These are phyloP conservation scores for Lactarius sanguifluus DNA, from an alignment of 768 basidiomycete species.

Conservation along the genomic window DNA sequence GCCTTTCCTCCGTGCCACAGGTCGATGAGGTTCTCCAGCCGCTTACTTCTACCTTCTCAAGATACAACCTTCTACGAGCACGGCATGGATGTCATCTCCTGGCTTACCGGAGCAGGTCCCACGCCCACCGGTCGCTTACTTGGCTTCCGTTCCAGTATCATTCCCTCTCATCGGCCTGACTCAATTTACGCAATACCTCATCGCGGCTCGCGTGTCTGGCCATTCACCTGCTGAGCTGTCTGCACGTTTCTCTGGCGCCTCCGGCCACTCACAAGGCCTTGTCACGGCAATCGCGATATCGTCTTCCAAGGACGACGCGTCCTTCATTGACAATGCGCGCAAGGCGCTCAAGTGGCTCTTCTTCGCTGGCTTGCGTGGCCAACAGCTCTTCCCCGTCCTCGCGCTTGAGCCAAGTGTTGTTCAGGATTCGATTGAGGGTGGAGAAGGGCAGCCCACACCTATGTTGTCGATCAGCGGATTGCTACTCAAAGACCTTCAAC, in stretches of 20 bases:
- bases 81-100: slow-evolving; percentile 79
- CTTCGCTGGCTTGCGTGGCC: slow-evolving; percentile 89
- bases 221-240: slow-evolving; percentile 81
- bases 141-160: slow-evolving; percentile 91
- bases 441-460: slow-evolving; percentile 89
- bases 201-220: slow-evolving; percentile 71
- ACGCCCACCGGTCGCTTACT: slow-evolving; percentile 79
- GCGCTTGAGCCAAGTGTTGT: slow-evolving; percentile 87
- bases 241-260: slow-evolving; percentile 74
- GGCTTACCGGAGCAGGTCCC: slow-evolving; percentile 70
- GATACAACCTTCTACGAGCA: slow-evolving; percentile 68
- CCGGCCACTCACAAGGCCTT: slow-evolving; percentile 97
- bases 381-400: slow-evolving; percentile 91
- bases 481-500: slow-evolving; percentile 68
- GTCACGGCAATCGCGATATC: slow-evolving; percentile 91
- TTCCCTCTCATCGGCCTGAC: slow-evolving; percentile 96
- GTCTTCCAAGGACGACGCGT: slow-evolving; percentile 71
- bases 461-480: slow-evolving; percentile 93
- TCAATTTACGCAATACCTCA: slow-evolving; percentile 90
- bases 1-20: slow-evolving; percentile 62
- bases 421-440: slow-evolving; percentile 84
- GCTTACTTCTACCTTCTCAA: slow-evolving; percentile 59
- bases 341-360: slow-evolving; percentile 93
- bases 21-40: slow-evolving; percentile 69
- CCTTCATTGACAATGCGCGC: slow-evolving; percentile 69